Conservation (phyloP, 495 filamentous ascomycete genomes). For the Bathelium albidoporum region DNA sequence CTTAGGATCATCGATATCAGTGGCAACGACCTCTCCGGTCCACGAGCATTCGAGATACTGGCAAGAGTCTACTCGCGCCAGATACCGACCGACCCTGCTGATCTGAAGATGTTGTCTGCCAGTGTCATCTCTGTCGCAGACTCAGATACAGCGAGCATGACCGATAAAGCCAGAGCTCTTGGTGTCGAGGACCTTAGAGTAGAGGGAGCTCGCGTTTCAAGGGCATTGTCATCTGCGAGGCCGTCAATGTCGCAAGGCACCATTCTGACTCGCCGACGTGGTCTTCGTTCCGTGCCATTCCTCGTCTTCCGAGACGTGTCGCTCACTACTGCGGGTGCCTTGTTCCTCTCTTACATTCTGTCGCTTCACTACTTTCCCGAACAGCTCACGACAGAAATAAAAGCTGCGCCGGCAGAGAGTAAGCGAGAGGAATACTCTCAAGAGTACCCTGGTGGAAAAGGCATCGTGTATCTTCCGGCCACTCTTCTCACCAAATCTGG, state of each 20-base stretch:
- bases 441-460: conserved; percentile 7
- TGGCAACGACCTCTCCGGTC: conserved; percentile 32
- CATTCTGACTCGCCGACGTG: conserved; percentile 23
- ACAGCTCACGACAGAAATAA: conserved; percentile 26
- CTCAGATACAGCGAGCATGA: background rate
- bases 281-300: conserved; percentile 39
- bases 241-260: background rate
- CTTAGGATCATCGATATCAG: conserved; percentile 39
- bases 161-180: background rate
- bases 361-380: conserved; percentile 33
- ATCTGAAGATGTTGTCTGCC: conserved; percentile 15
- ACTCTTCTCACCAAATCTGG: conserved; percentile 16
- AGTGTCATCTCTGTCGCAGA: background rate
- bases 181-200: background rate
- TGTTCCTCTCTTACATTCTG: conserved; percentile 39
- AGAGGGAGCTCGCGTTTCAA: background rate
- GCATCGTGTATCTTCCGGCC: conserved; percentile 19
- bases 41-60: conserved; percentile 36
- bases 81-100: conserved; percentile 12
- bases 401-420: conserved; percentile 8
- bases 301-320: conserved; percentile 32
- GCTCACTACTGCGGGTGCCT: conserved; percentile 31
- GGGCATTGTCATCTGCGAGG: background rate
- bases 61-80: conserved; percentile 35
- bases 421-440: conserved; percentile 9